These are phyloP conservation scores for Clitoria ternatea DNA, from an alignment of 306 rosid species.

Conservation along the genomic window DNA sequence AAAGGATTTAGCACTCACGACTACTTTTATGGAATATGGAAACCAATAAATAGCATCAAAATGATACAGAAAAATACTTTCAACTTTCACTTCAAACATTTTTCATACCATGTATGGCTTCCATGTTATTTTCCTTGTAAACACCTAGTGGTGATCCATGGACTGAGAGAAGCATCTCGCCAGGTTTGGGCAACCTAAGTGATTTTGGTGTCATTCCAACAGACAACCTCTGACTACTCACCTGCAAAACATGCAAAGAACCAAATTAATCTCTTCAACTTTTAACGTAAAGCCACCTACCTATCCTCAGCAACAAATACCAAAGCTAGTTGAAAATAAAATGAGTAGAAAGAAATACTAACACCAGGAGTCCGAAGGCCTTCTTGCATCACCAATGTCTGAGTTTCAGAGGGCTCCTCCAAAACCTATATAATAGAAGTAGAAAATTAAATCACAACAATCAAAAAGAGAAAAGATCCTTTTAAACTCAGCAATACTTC, in stretches of 20 bases:
- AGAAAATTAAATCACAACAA: no score
- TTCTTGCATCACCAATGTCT: not conserved
- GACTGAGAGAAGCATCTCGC: constrained; percentile 82
- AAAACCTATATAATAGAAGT: not conserved
- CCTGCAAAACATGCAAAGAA: constrained; percentile 38
- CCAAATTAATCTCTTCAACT: constrained; percentile 6
- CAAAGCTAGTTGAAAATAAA: not conserved
- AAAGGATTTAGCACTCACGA: not conserved
- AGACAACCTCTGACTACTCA: constrained; percentile 63
- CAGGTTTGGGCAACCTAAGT: constrained; percentile 63
- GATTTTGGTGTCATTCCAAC: constrained; percentile 84
- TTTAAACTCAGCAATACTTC: no score
- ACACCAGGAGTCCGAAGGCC: constrained; percentile 7
- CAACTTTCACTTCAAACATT: not conserved
- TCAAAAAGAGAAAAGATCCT: no score
- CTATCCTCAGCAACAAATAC: not conserved
- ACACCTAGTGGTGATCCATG: constrained; percentile 92
- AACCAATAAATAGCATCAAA: constrained; percentile 9
- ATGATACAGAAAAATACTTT: constrained; percentile 10
- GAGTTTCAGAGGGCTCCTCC: constrained; percentile 3
- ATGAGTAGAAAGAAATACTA: not conserved
- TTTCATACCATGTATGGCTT: constrained; percentile 70
- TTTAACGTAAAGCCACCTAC: not conserved
- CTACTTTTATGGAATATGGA: not conserved
- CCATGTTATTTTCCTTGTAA: constrained; percentile 87